These are phyloP conservation scores for Candida berthetii DNA, from an alignment of 805 yeast genomes.

Conservation along the genomic window DNA sequence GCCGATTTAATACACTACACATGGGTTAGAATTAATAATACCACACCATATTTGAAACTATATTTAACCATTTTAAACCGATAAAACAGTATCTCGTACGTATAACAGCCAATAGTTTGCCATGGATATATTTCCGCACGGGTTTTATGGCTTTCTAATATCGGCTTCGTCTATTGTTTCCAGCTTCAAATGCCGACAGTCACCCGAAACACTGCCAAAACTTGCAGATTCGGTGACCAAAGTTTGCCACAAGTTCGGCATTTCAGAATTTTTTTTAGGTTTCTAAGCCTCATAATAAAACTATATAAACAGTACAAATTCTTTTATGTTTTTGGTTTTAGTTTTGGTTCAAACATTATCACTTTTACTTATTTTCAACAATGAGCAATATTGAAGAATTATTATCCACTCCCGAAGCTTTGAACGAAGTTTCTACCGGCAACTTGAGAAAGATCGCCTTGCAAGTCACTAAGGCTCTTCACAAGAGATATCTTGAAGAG, in stretches of 20 bases:
- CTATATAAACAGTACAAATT: background rate
- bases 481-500: background rate
- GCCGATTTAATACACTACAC: no score
- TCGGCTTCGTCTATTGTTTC: no score
- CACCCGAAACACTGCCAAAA: background rate
- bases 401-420: background rate
- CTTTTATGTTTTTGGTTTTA: background rate
- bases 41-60: no score
- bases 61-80: no score
- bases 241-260: no score
- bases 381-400: background rate
- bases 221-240: background rate
- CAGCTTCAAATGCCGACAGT: conserved; percentile 14
- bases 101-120: no score
- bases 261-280: no score
- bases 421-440: background rate
- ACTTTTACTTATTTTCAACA: background rate
- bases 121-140: no score
- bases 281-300: no score
- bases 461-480: background rate
- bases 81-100: no score
- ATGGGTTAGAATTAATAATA: no score
- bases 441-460: background rate
- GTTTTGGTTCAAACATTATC: background rate
- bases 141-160: no score